A percentile compares a stretch with the other conserved stretches of the same genome.
Conservation (phyloP, 2,329 filamentous ascomycete species). For the Alternaria gansuensis region DNA sequence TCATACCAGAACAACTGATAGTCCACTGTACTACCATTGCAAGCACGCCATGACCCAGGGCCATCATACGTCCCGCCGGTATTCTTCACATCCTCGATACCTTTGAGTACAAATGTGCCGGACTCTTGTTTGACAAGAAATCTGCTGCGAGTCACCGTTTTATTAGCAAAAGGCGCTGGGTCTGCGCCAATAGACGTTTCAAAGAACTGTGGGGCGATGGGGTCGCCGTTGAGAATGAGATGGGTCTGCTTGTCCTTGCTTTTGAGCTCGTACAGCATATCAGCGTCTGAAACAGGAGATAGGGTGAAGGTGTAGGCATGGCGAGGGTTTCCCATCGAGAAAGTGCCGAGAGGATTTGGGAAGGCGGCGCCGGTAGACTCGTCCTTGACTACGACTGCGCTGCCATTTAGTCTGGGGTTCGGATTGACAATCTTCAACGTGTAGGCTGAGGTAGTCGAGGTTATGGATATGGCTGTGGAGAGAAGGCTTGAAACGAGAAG, state of each 20-base stretch:
- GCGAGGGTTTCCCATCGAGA: neutral
- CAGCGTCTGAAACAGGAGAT: neutral
- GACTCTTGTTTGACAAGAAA: no score
- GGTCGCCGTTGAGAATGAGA: no score
- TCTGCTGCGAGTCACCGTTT: no score
- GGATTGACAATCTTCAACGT: neutral
- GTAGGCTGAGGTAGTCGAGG: neutral
- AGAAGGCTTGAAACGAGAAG: neutral
- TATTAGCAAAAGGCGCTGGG: no score
- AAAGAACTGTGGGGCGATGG: no score
- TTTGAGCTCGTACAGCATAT: neutral
- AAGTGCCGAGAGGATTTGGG: neutral
- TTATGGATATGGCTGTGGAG: neutral
- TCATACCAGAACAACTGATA: neutral
- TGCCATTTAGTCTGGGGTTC: neutral
- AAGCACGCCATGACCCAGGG: neutral
- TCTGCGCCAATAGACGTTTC: no score
- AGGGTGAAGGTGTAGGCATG: neutral
- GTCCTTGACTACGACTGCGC: neutral
- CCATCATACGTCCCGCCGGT: neutral
- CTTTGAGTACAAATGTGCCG: no score
- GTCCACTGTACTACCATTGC: neutral
- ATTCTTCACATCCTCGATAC: no score
- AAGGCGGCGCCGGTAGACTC: neutral
- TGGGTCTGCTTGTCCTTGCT: no score